Conservation (phyloP, 2,329 filamentous ascomycete genomes). For the Lasiodiplodia hormozganensis region DNA sequence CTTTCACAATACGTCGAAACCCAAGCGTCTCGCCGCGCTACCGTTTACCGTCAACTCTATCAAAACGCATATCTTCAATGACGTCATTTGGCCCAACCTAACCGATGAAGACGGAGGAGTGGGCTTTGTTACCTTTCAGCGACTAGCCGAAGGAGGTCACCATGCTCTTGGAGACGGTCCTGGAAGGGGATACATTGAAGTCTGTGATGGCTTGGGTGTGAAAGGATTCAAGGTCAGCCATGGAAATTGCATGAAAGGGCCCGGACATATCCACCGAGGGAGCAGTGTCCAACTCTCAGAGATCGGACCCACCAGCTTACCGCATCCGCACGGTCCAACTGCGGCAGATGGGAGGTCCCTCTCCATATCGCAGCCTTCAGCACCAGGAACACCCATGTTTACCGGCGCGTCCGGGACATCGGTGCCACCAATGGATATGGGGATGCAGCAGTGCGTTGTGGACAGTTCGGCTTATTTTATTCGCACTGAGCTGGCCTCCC, state of each 20-base stretch:
- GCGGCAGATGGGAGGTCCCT: conserved; percentile 41
- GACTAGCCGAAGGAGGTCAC: conserved; percentile 87
- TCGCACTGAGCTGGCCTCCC: conserved; percentile 64
- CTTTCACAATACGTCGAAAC: conserved; percentile 74
- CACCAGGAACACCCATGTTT: conserved; percentile 45
- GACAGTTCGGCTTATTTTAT: conserved; percentile 96
- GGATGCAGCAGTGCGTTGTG: conserved; percentile 66
- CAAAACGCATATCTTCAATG: conserved; percentile 96
- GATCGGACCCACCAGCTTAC: conserved; percentile 37
- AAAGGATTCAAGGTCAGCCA: conserved; percentile 89
- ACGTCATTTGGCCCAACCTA: conserved; percentile 96
- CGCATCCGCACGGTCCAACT: conserved; percentile 32
- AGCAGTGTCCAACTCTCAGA: conserved; percentile 51
- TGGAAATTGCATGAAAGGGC: conserved; percentile 80
- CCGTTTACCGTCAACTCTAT: conserved; percentile 90
- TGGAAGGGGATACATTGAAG: conserved; percentile 82
- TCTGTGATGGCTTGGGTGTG: conserved; percentile 87
- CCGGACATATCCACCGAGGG: conserved; percentile 50
- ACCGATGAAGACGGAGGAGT: conserved; percentile 96
- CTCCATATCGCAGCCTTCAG: conserved; percentile 43
- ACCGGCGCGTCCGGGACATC: conserved; percentile 29
- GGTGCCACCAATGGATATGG: conserved; percentile 32
- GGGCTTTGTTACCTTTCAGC: conserved; percentile 87
- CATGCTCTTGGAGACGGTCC: conserved; percentile 81
- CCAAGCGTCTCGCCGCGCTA: conserved; percentile 85